Evolutionary conservation across 2,329 filamentous ascomycete species (phyloP), one percentile per base, ranked within the genome.

Genomic region (Neurospora sp.): DNA sequence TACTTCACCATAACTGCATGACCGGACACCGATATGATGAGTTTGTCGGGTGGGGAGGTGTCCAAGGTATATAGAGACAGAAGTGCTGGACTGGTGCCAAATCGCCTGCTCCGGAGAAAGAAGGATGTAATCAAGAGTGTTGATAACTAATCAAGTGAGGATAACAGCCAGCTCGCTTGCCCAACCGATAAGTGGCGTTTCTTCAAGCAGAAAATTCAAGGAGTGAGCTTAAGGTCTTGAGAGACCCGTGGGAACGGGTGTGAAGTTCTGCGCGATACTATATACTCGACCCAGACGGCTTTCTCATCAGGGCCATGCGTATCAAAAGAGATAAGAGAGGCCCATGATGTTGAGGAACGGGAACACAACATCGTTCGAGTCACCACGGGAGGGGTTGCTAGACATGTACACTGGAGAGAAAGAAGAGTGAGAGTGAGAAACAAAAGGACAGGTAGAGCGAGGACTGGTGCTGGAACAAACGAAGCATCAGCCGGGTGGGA

Each of bases 331-430:
- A 40, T 36, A 68, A 40, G 66, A 33, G 37, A 62, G 43, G 52
- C 68, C 65, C 39, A 68, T 71, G 69, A 69, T 65, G 57, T 62
- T 70, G 68, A 57, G 66, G 12, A 62, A 72, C 71, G 66, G 69
- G 68, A 69, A 62, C 70, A 73, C 72, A 72, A 33, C 72, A 69
- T 70, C 66, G 66, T 66, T 62, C 66, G 67, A 70, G 69, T 66
- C 43, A 72, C 66, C 67, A 70, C 28, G 37, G 69, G 52, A 43
- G 69, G 28, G 57, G 52, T 39, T 17, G 28, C 33, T 39, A 43
- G 40, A 62, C 40, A 65, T 38, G 36, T 41, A 37, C 46, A 43
- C 19, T 40, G 67, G 67, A 46, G 52, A 68, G 41, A 69, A 69
- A 67, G 68, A 69, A 69, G 37, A 28, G 66, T 43, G n/a, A 46